Conservation (phyloP, 345 rosid species). For the Hypericum perforatum region DNA sequence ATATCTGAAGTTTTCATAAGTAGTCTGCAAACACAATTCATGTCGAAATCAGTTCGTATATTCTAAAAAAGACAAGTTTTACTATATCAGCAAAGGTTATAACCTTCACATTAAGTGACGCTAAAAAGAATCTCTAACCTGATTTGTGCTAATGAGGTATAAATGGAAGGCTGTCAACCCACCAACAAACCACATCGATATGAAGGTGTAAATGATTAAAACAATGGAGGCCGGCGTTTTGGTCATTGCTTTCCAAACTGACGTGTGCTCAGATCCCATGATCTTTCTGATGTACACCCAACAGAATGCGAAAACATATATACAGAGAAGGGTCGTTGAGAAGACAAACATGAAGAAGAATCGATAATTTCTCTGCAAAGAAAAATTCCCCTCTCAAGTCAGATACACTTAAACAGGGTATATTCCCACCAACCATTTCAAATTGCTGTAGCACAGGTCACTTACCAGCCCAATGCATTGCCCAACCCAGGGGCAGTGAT, state of each 20-base stretch:
- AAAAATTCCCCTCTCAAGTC: neutral
- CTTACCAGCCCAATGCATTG: constrained; percentile 30
- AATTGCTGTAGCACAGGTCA: neutral
- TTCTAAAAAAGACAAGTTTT: neutral
- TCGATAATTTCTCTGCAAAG: constrained; percentile 6
- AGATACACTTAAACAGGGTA: neutral
- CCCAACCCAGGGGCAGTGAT: constrained; percentile 33
- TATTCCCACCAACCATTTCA: no score
- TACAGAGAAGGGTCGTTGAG: constrained; percentile 10
- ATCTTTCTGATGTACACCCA: constrained; percentile 9
- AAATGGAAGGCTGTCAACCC: constrained; percentile 8
- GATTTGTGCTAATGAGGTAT: constrained; percentile 8
- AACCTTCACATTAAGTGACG: neutral
- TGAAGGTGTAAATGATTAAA: constrained; percentile 7
- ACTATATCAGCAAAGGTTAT: neutral
- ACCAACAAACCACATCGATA: constrained; percentile 11
- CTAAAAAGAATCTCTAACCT: neutral
- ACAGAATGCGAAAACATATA: constrained; percentile 8
- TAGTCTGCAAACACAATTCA: constrained; percentile 1
- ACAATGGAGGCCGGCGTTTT: constrained; percentile 9
- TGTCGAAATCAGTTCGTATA: neutral
- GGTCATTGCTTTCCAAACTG: constrained; percentile 9
- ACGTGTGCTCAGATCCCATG: constrained; percentile 6
- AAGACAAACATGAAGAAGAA: constrained; percentile 12
- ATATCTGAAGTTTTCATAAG: constrained; percentile 10